Conservation (phyloP, 176 grass and related monocot species). For the Bromus sterilis region DNA sequence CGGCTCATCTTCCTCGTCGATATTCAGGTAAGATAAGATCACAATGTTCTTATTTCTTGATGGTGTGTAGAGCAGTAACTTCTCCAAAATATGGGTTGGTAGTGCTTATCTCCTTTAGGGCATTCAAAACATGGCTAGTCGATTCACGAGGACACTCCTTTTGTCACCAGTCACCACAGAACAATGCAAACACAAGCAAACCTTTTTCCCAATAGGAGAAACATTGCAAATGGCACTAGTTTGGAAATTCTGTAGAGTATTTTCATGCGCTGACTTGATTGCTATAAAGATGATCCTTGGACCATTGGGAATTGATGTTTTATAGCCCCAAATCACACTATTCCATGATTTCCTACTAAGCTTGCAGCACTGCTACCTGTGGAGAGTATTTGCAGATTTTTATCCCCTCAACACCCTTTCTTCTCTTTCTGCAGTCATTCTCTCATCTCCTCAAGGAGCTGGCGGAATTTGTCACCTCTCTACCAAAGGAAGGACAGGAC, state of each 20-base stretch:
- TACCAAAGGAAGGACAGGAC: slow-evolving; percentile 82
- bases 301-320: not conserved
- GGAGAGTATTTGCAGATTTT: not conserved
- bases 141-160: not conserved
- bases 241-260: not conserved
- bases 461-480: slow-evolving; percentile 48
- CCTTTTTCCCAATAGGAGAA: not conserved
- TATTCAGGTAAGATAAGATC: slow-evolving; percentile 77
- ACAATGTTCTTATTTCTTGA: not conserved
- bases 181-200: not conserved
- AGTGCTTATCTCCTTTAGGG: not conserved
- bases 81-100: not conserved
- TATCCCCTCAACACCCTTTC: not conserved
- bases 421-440: slow-evolving; percentile 41
- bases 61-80: not conserved
- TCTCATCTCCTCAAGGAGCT: slow-evolving; percentile 80
- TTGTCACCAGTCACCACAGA: not conserved
- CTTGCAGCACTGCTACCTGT: not conserved
- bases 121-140: not conserved
- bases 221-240: not conserved
- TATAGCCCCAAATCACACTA: not conserved
- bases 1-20: slow-evolving; percentile 76
- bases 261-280: not conserved
- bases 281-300: not conserved
- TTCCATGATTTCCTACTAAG: not conserved